Conservation (phyloP, 495 filamentous ascomycete species). For the Penicillium simplicissimum region DNA sequence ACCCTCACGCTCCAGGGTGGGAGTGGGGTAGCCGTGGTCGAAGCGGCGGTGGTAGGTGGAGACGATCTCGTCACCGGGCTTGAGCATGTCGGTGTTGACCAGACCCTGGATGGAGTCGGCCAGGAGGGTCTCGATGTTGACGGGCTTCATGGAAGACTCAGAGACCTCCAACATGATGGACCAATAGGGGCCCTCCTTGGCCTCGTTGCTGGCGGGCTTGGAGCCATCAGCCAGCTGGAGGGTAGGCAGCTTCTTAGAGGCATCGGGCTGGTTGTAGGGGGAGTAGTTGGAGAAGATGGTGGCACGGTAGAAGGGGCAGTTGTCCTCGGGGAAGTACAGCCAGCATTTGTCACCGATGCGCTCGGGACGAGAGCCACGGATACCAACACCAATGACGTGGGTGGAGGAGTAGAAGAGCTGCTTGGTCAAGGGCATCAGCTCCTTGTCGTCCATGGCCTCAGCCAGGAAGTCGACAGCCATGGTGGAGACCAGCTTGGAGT, state of each 20-base stretch:
- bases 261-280: conserved; percentile 90
- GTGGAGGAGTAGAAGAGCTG: conserved; percentile 95
- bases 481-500: conserved; percentile 89
- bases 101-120: conserved; percentile 92
- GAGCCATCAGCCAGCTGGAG: conserved; percentile 81
- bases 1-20: conserved; percentile 90
- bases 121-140: conserved; percentile 79
- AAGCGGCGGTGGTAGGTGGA: conserved; percentile 98
- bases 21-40: conserved; percentile 98
- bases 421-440: conserved; percentile 81
- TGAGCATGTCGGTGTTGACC: conserved; percentile 95
- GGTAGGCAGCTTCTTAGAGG: conserved; percentile 82
- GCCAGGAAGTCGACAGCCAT: conserved; percentile 94
- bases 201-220: conserved; percentile 64
- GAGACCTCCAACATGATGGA: conserved; percentile 99
- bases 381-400: conserved; percentile 94
- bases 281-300: conserved; percentile 99
- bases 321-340: conserved; percentile 99
- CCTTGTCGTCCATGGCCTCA: conserved; percentile 82
- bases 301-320: conserved; percentile 99
- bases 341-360: conserved; percentile 99
- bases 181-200: conserved; percentile 94
- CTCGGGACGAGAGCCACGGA: conserved; percentile 90
- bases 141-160: conserved; percentile 92
- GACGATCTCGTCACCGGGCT: conserved; percentile 89